Evolutionary conservation across 768 basidiomycete genomes (phyloP).

Genomic region (Gelatoporia subvermispora): DNA sequence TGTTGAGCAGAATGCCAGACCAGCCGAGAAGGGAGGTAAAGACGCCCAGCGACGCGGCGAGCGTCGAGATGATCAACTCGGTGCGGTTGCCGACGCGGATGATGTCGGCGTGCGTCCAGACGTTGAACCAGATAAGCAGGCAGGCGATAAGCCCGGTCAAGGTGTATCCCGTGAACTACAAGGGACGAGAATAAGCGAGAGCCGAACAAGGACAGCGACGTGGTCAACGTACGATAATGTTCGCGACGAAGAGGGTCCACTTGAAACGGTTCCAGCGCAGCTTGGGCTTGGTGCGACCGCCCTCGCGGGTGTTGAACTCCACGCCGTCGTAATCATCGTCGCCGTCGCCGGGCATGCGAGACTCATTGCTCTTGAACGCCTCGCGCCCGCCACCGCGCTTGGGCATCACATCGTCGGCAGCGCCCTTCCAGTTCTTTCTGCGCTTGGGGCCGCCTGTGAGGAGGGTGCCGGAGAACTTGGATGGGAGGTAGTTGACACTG

Average conservation of each 20-base stretch:
- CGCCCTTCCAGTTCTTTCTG: constrained; percentile 34
- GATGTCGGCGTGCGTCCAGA: constrained; percentile 65
- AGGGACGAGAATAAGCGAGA: not conserved
- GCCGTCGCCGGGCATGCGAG: constrained; percentile 33
- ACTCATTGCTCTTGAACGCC: constrained; percentile 39
- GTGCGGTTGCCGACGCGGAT: constrained; percentile 63
- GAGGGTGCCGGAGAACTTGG: constrained; percentile 59
- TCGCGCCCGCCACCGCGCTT: constrained; percentile 70
- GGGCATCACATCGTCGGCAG: constrained; percentile 34
- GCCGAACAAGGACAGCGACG: not conserved
- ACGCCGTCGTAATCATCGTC: constrained; percentile 37
- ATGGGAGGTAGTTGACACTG: constrained; percentile 69
- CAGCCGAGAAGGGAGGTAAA: constrained; percentile 70
- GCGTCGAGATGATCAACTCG: constrained; percentile 68
- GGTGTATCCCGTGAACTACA: constrained; percentile 55
- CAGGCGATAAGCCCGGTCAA: constrained; percentile 57
- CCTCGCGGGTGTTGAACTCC: constrained; percentile 34
- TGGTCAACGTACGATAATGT: constrained; percentile 41
- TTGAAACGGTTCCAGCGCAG: constrained; percentile 83
- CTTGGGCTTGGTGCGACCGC: constrained; percentile 33
- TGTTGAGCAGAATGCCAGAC: constrained; percentile 79
- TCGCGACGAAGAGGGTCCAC: constrained; percentile 69
- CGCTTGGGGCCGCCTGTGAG: constrained; percentile 36
- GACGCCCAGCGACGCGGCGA: constrained; percentile 54
- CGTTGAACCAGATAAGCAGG: constrained; percentile 74